A percentile compares a stretch with the other conserved stretches of the same genome.
These are phyloP conservation scores for Hyaloscypha finlandica DNA, from an alignment of 495 filamentous ascomycete genomes.

Conservation along the genomic window DNA sequence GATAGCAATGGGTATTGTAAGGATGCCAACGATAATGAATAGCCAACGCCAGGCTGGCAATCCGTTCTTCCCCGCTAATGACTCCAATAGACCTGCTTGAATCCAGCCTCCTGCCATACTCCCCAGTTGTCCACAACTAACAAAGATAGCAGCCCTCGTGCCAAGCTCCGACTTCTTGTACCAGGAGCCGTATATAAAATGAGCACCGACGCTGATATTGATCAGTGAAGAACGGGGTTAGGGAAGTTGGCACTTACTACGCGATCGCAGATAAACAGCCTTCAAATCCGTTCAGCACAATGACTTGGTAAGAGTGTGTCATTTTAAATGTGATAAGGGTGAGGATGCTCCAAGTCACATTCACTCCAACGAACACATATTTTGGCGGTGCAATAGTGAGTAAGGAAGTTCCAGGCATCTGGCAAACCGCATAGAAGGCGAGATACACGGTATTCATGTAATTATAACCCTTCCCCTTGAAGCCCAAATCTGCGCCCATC, in stretches of 20 bases:
- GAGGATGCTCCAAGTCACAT: constrained; percentile 9
- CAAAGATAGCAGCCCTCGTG: constrained; percentile 66
- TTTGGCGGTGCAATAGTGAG: constrained; percentile 10
- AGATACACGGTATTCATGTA: constrained; percentile 44
- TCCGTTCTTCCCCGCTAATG: constrained; percentile 45
- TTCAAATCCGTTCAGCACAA: constrained; percentile 9
- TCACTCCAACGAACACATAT: constrained; percentile 7
- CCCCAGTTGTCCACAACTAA: constrained; percentile 52
- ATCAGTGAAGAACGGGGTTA: neutral
- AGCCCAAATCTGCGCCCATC: constrained; percentile 40
- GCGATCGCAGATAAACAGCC: constrained; percentile 9
- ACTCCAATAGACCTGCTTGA: neutral
- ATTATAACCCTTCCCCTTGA: constrained; percentile 42
- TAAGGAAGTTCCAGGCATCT: constrained; percentile 33
- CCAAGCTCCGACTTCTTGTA: constrained; percentile 55
- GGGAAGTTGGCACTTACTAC: neutral
- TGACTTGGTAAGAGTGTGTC: constrained; percentile 9
- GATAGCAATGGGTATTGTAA: constrained; percentile 50
- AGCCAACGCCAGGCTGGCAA: constrained; percentile 50
- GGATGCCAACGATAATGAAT: constrained; percentile 42
- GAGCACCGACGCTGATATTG: constrained; percentile 10
- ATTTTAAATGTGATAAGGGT: constrained; percentile 13
- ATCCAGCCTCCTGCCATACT: constrained; percentile 22
- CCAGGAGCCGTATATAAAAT: constrained; percentile 20
- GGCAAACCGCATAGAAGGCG: constrained; percentile 42